Percentiles rank a stretch among this genome's conserved stretches.
phyloP scores from a whole-genome alignment of 352 stramenopile genomes.

The Phytophthora hibernalis region DNA sequence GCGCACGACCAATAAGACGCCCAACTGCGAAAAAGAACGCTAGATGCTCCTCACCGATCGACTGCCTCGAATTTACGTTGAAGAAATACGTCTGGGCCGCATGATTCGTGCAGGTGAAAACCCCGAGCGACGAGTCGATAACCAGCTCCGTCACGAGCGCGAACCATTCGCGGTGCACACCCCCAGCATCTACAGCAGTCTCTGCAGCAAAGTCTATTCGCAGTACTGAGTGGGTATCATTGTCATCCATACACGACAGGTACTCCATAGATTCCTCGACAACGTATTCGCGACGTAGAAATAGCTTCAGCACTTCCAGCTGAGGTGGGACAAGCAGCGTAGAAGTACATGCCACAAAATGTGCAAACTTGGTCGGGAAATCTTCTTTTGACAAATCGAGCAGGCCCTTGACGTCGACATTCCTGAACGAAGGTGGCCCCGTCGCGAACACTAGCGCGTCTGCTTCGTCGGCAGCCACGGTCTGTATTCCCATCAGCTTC shows the following conservation, averaged over 20 bases:
- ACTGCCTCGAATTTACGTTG: constrained; percentile 45
- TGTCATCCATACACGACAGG: constrained; percentile 48
- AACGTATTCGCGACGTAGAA: constrained; percentile 47
- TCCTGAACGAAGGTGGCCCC: constrained; percentile 2
- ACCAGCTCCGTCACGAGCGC: constrained; percentile 61
- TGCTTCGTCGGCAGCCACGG: constrained; percentile 8
- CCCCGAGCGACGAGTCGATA: constrained; percentile 35
- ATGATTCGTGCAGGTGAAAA: constrained; percentile 54
- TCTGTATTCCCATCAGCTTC: constrained; percentile 7
- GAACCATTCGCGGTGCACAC: constrained; percentile 84
- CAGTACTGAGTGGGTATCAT: constrained; percentile 44
- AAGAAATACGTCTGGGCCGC: constrained; percentile 62
- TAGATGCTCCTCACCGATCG: constrained; percentile 46
- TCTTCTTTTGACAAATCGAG: constrained; percentile 42
- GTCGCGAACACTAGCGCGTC: constrained; percentile 31
- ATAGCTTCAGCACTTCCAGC: constrained; percentile 53
- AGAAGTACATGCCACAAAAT: constrained; percentile 52
- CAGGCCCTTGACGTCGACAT: constrained; percentile 30
- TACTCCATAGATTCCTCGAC: constrained; percentile 64
- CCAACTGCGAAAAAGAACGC: constrained; percentile 54
- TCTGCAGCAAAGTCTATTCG: constrained; percentile 78
- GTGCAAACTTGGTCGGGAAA: constrained; percentile 61
- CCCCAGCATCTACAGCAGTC: constrained; percentile 75
- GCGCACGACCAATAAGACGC: constrained; percentile 51
- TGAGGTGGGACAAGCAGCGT: constrained; percentile 49